phyloP scores from a whole-genome alignment of 1,139 yeast species.

The Pichia sp. region DNA sequence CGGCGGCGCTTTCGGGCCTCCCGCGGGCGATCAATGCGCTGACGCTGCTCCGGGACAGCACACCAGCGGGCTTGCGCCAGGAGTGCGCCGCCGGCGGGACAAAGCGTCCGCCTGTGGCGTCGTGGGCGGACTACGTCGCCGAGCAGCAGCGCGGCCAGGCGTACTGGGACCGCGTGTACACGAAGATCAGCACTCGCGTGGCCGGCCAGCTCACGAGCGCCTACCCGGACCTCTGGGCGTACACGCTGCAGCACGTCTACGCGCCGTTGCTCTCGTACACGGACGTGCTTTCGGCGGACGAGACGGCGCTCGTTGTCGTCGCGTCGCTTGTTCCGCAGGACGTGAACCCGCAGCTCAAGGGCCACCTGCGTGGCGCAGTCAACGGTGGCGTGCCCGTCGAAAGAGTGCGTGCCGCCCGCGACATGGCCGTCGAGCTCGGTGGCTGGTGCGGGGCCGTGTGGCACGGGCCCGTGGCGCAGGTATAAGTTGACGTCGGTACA shows the following conservation, averaged over 20 bases:
- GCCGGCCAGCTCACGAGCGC: slow-evolving; percentile 63
- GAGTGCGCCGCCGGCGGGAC: slow-evolving; percentile 12
- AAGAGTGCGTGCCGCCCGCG: slow-evolving; percentile 57
- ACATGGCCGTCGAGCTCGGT: slow-evolving; percentile 60
- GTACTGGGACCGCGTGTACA: slow-evolving; percentile 76
- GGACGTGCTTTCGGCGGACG: slow-evolving; percentile 58
- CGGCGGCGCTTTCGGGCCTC: slow-evolving; percentile 74
- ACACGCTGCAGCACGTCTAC: slow-evolving; percentile 69
- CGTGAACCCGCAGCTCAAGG: slow-evolving; percentile 90
- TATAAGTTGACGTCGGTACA: neutral
- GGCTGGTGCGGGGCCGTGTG: slow-evolving; percentile 75
- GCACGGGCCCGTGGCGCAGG: slow-evolving; percentile 37
- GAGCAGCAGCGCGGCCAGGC: slow-evolving; percentile 49
- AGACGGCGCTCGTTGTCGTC: slow-evolving; percentile 73
- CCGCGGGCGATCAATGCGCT: slow-evolving; percentile 83
- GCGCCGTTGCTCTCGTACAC: slow-evolving; percentile 71
- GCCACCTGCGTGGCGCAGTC: slow-evolving; percentile 80
- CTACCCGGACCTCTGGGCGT: slow-evolving; percentile 81
- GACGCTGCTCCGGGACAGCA: slow-evolving; percentile 59
- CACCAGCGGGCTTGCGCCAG: slow-evolving; percentile 37
- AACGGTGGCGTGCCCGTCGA: slow-evolving; percentile 71
- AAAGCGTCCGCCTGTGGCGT: slow-evolving; percentile 6
- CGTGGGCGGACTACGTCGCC: slow-evolving; percentile 18
- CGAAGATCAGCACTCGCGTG: slow-evolving; percentile 67
- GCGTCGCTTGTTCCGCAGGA: slow-evolving; percentile 87